phyloP scores from a whole-genome alignment of 2,329 filamentous ascomycete species.

The Exutisphaerella laricina region DNA sequence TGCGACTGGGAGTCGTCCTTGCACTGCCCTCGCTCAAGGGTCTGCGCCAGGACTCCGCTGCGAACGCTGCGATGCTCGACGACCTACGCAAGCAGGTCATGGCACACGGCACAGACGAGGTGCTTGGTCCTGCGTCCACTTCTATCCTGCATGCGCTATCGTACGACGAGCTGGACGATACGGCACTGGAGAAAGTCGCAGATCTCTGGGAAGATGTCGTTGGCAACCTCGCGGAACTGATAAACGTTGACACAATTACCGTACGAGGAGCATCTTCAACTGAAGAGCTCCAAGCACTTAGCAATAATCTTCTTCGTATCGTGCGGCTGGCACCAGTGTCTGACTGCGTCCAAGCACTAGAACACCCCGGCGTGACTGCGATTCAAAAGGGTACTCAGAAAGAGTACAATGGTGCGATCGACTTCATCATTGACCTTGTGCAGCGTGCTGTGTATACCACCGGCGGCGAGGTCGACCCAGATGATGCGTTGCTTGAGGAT shows the following conservation, averaged over 20 bases:
- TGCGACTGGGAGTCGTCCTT: constrained; percentile 79
- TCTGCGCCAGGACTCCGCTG: constrained; percentile 75
- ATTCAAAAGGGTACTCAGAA: constrained; percentile 15
- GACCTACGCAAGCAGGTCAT: constrained; percentile 93
- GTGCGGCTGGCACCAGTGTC: constrained; percentile 39
- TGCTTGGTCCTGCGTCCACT: constrained; percentile 75
- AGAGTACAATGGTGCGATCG: constrained; percentile 46
- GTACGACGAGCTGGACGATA: constrained; percentile 82
- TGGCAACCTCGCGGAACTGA: constrained; percentile 64
- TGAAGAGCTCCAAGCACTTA: constrained; percentile 33
- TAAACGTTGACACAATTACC: constrained; percentile 64
- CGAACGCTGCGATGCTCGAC: constrained; percentile 74
- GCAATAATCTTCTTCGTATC: constrained; percentile 32
- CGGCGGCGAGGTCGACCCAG: constrained; percentile 55
- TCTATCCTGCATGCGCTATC: constrained; percentile 79
- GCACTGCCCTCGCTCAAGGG: constrained; percentile 85
- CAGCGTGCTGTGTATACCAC: constrained; percentile 63
- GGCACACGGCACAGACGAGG: constrained; percentile 79
- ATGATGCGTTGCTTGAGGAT: constrained; percentile 71
- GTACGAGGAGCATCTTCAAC: constrained; percentile 60
- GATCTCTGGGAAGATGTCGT: constrained; percentile 81
- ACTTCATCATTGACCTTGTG: constrained; percentile 66
- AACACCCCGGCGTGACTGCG: constrained; percentile 48
- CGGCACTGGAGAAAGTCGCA: constrained; percentile 73
- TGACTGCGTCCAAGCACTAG: constrained; percentile 70